A percentile compares a stretch with the other conserved stretches of the same genome.
Evolutionary conservation across 2,329 filamentous ascomycete species (phyloP).

Genomic region (Dactylellina haptotyla): DNA sequence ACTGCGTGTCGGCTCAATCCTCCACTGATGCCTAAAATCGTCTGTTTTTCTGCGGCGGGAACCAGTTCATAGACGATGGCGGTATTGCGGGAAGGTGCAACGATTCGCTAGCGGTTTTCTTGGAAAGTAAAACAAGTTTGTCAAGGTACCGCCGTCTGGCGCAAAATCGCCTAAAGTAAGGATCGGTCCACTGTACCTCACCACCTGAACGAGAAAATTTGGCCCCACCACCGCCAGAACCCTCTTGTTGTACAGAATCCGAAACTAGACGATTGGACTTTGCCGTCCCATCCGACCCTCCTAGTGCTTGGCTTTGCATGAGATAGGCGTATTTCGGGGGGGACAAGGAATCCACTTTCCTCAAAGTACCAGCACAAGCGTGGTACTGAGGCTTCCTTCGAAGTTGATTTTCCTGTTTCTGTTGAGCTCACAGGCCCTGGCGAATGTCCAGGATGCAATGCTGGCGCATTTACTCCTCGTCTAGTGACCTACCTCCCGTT

Average conservation of each 20-base stretch:
- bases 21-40: constrained; percentile 51
- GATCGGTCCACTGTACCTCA: constrained; percentile 34
- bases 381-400: constrained; percentile 18
- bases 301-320: constrained; percentile 24
- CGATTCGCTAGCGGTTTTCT: constrained; percentile 40
- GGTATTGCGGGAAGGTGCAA: constrained; percentile 51
- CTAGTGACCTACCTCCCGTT: constrained; percentile 36
- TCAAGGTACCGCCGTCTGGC: constrained; percentile 51
- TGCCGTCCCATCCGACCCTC: constrained; percentile 45
- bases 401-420: constrained; percentile 45
- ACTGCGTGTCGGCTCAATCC: constrained; percentile 27
- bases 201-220: constrained; percentile 22
- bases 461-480: constrained; percentile 41
- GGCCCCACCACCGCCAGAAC: constrained; percentile 15
- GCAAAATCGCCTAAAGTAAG: constrained; percentile 54
- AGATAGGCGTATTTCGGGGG: constrained; percentile 47
- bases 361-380: constrained; percentile 21
- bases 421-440: constrained; percentile 32
- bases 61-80: constrained; percentile 36
- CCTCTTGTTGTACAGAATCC: constrained; percentile 21
- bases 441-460: constrained; percentile 29
- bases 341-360: constrained; percentile 23
- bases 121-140: constrained; percentile 36
- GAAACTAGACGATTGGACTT: constrained; percentile 23
- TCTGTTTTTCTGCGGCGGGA: constrained; percentile 21